Evolutionary conservation across 352 stramenopile species (phyloP).

Genomic region (Phytophthora pseudosyringae): DNA sequence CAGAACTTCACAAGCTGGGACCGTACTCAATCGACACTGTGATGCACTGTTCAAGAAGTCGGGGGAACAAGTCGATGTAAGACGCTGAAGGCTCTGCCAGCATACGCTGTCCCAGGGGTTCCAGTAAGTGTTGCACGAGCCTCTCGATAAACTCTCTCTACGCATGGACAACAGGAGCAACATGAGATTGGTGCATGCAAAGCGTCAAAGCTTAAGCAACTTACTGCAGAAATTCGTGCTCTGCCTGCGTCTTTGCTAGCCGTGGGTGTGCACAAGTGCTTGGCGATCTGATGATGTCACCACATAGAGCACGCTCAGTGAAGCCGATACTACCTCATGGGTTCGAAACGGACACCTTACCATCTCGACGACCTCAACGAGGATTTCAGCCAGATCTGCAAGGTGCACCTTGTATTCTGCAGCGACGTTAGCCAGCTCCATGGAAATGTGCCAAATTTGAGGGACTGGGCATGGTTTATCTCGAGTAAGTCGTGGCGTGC

Average conservation of each 20-base stretch:
- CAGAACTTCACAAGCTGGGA: background rate
- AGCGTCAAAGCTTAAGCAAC: background rate
- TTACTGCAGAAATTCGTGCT: constrained; percentile 35
- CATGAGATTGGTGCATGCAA: background rate
- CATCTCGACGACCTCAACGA: constrained; percentile 56
- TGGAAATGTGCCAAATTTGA: constrained; percentile 61
- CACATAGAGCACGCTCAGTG: background rate
- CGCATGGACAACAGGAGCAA: background rate
- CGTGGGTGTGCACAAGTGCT: constrained; percentile 37
- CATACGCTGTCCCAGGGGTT: constrained; percentile 52
- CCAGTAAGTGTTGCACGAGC: constrained; percentile 54
- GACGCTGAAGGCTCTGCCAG: constrained; percentile 50
- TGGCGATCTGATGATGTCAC: constrained; percentile 31
- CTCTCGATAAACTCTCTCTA: constrained; percentile 64
- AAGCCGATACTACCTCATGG: background rate
- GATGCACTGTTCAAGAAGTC: constrained; percentile 65
- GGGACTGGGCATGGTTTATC: constrained; percentile 24
- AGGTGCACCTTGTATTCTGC: constrained; percentile 61
- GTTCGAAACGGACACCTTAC: constrained; percentile 19
- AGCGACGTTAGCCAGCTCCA: constrained; percentile 53
- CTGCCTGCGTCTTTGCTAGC: constrained; percentile 27
- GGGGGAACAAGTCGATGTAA: constrained; percentile 51
- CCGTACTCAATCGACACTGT: constrained; percentile 61
- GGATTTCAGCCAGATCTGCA: constrained; percentile 58
- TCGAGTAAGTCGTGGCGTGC: constrained; percentile 11